Conservation (phyloP, 805 yeast genomes). For the Cyberlindnera mississippiensis region DNA sequence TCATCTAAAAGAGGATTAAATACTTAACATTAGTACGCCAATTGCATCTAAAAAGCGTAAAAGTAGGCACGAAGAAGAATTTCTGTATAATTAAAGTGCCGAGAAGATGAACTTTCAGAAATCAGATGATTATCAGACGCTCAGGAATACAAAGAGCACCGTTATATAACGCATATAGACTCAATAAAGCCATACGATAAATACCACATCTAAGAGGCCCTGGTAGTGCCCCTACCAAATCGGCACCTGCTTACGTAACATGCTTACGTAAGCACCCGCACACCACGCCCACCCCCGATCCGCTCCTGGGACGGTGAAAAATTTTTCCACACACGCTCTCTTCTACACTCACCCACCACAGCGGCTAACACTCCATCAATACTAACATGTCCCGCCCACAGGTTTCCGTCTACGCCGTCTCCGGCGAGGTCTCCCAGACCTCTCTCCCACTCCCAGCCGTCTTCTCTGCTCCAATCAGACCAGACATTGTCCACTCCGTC, state of each 20-base stretch:
- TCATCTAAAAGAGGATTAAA: no score
- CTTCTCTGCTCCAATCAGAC: slow-evolving; percentile 99
- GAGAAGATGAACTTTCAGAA: no score
- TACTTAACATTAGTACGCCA: slow-evolving; percentile 1
- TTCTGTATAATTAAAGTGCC: no score
- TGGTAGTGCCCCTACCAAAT: not conserved
- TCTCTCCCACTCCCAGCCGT: slow-evolving; percentile 96
- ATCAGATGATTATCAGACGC: no score
- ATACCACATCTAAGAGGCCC: no score
- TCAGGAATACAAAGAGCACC: no score
- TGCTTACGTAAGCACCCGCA: slow-evolving; percentile 5
- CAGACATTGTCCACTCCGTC: slow-evolving; percentile 98
- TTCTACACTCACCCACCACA: not conserved
- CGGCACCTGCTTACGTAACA: no score
- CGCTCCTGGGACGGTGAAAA: slow-evolving; percentile 10
- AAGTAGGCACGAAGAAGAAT: no score
- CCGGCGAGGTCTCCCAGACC: slow-evolving; percentile 83
- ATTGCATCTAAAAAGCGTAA: no score
- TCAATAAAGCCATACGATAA: no score
- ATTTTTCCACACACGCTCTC: slow-evolving; percentile 1
- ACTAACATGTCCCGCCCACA: slow-evolving; percentile 63
- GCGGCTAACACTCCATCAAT: not conserved
- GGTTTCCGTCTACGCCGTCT: slow-evolving; percentile 87
- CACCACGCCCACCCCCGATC: slow-evolving; percentile 1
- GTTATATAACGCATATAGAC: no score